phyloP scores from a whole-genome alignment of 2,329 filamentous ascomycete species.

The Ophiostoma perfectum region DNA sequence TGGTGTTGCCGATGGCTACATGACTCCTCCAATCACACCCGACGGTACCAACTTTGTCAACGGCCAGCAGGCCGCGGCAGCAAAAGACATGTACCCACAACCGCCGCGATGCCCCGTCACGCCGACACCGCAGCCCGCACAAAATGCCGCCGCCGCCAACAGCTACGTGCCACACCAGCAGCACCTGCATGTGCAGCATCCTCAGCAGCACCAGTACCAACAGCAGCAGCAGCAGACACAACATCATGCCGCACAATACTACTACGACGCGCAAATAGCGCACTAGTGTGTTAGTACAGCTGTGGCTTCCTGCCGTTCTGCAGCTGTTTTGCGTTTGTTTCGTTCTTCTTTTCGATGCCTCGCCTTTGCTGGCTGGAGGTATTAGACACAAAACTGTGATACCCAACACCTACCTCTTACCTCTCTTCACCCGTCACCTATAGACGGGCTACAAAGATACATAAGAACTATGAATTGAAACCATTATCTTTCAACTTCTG shows the following conservation, averaged over 20 bases:
- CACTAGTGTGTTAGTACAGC: conserved; percentile 11
- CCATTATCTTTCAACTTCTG: not conserved
- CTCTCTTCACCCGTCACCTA: conserved; percentile 10
- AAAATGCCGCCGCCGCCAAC: conserved; percentile 31
- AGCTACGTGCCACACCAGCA: conserved; percentile 32
- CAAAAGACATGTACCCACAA: conserved; percentile 43
- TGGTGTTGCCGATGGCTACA: conserved; percentile 64
- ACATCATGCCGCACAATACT: conserved; percentile 44
- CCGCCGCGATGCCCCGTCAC: conserved; percentile 58
- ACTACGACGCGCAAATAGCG: conserved; percentile 33
- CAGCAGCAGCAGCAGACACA: conserved; percentile 30
- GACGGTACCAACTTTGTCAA: conserved; percentile 59
- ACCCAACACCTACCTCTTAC: conserved; percentile 22
- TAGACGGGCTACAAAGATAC: conserved; percentile 12
- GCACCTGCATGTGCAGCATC: conserved; percentile 31
- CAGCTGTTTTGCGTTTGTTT: not conserved
- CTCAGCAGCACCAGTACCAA: conserved; percentile 34
- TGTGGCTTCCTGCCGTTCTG: not conserved
- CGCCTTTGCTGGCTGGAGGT: conserved; percentile 21
- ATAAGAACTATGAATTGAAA: not conserved
- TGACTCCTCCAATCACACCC: conserved; percentile 81
- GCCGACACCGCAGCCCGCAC: conserved; percentile 54
- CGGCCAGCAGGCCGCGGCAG: conserved; percentile 38
- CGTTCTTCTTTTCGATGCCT: conserved; percentile 14
- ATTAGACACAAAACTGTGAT: conserved; percentile 24